Evolutionary conservation across 176 grass and related monocot species (phyloP), one percentile per base, ranked within the genome.

Genomic region (Elaeis guineensis): DNA sequence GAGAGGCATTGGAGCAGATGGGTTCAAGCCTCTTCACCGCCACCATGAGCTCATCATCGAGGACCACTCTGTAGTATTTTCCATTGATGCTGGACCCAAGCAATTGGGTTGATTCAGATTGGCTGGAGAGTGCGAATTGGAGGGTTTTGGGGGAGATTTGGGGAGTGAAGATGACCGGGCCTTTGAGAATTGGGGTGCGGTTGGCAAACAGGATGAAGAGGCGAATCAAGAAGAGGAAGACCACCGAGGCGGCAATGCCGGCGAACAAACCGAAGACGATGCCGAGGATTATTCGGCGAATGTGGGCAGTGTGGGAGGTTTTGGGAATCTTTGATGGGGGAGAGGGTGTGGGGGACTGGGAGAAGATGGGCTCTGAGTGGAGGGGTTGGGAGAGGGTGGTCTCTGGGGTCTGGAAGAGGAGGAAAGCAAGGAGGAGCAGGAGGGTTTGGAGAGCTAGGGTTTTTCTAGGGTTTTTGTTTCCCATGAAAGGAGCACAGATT

Each of bases 81-180:
- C 83, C 78, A 22, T 77, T 19, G 19, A 77, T 63, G 50, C 79
- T 72, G 6, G 71, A 79, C 5, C 72, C 80, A 19, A 88, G 75
- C 63, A 75, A 56, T 60, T 71, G 59, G n/a, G 29, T 58, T 16
- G 63, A 69, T 16, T 73, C 79, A 21, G 77, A 64, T 39, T 81
- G 74, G 26, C 53, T 35, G 30, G 85, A 67, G 51, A 99, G 88
- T 16, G 82, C 79, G 25, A 72, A 54, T 29, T 81, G 79, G 58
- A 99, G 71, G 52, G 83, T 76, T 71, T 69, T 99, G 67, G 88
- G 64, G 23, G 82, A 81, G 69, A 99, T 93, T 65, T 91, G 85
- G 19, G 94, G 94, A 61, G 70, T 76, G 83, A 99, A 93, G 49
- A 86, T 67, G 53, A 99, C 88, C 3, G 94, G 82, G 8, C 94